Percentiles rank a stretch among this genome's conserved stretches.
Conservation (phyloP, 768 basidiomycete species). For the Leccinum ochraceum region DNA sequence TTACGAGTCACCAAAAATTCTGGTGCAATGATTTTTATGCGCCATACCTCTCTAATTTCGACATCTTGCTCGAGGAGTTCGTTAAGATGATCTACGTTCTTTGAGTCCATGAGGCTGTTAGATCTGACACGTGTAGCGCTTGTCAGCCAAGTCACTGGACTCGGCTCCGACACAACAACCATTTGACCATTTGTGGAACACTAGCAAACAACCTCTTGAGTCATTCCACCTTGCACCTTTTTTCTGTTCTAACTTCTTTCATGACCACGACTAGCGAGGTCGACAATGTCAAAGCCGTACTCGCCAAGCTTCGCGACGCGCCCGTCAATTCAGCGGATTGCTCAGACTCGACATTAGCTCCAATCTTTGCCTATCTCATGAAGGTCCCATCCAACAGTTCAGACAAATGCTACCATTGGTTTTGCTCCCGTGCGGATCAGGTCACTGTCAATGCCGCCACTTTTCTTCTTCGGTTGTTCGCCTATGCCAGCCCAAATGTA, state of each 20-base stretch:
- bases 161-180: constrained; percentile 2
- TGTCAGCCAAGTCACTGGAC: not conserved
- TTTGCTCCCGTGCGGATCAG: constrained; percentile 62
- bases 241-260: constrained; percentile 10
- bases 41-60: constrained; percentile 62
- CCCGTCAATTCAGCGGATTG: constrained; percentile 55
- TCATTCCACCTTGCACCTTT: not conserved
- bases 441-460: constrained; percentile 67
- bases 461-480: constrained; percentile 81
- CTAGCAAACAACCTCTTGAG: not conserved
- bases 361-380: constrained; percentile 57
- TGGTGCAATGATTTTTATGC: not conserved
- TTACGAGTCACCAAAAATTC: constrained; percentile 2
- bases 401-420: constrained; percentile 69
- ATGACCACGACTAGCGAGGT: constrained; percentile 29
- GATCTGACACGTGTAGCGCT: not conserved
- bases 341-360: constrained; percentile 49
- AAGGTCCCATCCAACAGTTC: constrained; percentile 38
- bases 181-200: constrained; percentile 17
- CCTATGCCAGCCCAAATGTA: constrained; percentile 64
- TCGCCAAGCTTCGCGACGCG: constrained; percentile 55
- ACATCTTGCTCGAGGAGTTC: constrained; percentile 60
- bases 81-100: constrained; percentile 59
- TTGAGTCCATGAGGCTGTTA: constrained; percentile 49
- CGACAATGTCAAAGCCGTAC: constrained; percentile 47